Base-by-base conservation (phyloP, 495 filamentous ascomycete genomes). In the Neurospora pannonica region DNA sequence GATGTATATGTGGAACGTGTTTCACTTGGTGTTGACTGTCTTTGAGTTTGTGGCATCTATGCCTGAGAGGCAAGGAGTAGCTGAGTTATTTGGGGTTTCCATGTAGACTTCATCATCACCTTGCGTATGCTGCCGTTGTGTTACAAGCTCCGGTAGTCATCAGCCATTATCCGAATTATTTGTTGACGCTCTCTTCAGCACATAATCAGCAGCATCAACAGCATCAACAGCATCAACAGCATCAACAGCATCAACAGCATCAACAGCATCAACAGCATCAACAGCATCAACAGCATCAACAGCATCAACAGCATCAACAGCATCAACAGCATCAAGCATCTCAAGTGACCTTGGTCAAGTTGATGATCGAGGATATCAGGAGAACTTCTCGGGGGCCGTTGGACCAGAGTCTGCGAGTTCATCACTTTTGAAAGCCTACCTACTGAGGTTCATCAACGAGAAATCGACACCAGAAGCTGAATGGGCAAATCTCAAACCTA, bases 41-140 rank as follows among this genome's bases (percentile, higher is more conserved):
- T 28, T 24, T 60, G 48, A 60, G 7, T 0, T 28, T 28, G 46
- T 3, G 5, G 3, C 28, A 7, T 54, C 4, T 54, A 7, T 7
- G 4, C 21, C 4, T 54, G 11, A 60, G 0, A 60, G 21, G 48
- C 11, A 2, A 28, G 2, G 4, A 11, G 46, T 0, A 48, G 13
- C 1, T 48, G n/a, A 2, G 46, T 24, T 0, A 21, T 6, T 0
- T 2, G 4, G 0, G 2, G 21, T 15, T 24, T 2, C 11, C 2
- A 28, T 0, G 6, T 2, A 15, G 21, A 15, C 48, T 60, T 15
- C 21, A 28, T 28, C 1, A 3, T 60, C 24, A 54, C 24, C 11
- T 15, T 28, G 1, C 15, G 48, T 54, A 24, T 60, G 11, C 28
- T 24, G 11, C 24, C 21, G 48, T 11, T 11, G 24, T 15, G 2